These are phyloP conservation scores for Xylariaceae sp. DNA, from an alignment of 2,329 filamentous ascomycete genomes.

Conservation along the genomic window DNA sequence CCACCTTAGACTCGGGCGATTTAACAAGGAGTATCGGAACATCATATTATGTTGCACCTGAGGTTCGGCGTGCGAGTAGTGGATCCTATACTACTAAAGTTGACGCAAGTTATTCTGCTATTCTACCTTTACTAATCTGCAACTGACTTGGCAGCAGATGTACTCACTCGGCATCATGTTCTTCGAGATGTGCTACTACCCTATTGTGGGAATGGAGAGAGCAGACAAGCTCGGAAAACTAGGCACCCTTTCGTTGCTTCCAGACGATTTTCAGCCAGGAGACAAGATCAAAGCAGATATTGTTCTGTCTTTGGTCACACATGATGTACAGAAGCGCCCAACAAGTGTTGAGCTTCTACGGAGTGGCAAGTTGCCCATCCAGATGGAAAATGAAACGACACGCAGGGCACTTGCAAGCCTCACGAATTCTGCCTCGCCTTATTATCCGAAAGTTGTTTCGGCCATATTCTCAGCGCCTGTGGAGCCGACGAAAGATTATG, in stretches of 20 bases:
- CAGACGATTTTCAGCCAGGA: constrained; percentile 69
- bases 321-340: constrained; percentile 80
- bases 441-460: constrained; percentile 88
- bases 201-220: constrained; percentile 65
- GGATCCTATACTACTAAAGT: constrained; percentile 91
- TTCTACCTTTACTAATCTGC: neutral
- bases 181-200: constrained; percentile 90
- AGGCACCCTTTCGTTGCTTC: constrained; percentile 68
- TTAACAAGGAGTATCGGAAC: constrained; percentile 76
- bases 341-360: constrained; percentile 81
- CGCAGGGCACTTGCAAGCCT: constrained; percentile 79
- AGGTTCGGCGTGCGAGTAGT: constrained; percentile 75
- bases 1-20: constrained; percentile 56
- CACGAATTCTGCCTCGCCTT: constrained; percentile 80
- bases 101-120: constrained; percentile 60
- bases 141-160: constrained; percentile 61
- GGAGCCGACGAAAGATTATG: constrained; percentile 78
- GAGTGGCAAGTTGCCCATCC: constrained; percentile 83
- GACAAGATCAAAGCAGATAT: constrained; percentile 78
- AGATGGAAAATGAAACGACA: constrained; percentile 91
- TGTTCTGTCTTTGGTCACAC: constrained; percentile 76
- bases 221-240: constrained; percentile 68
- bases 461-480: constrained; percentile 77
- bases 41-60: constrained; percentile 89
- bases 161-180: constrained; percentile 97